Evolutionary conservation across 2,329 filamentous ascomycete species (phyloP).

Genomic region (Aspergillus brasiliensis): DNA sequence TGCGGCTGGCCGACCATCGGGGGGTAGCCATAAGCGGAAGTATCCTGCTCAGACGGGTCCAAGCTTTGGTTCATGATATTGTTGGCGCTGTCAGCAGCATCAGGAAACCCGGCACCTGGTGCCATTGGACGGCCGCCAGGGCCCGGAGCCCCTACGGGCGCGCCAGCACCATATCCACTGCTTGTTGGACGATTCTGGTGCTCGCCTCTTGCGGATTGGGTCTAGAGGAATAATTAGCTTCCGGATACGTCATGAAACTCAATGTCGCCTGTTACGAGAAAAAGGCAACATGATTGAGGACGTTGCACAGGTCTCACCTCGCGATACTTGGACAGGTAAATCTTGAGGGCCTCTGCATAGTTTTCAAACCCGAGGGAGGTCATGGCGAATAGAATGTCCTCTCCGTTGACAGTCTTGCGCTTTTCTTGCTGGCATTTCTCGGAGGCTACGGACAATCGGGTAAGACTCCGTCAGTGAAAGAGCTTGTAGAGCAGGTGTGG

Average conservation of each 20-base stretch:
- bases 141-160: constrained; percentile 39
- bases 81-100: constrained; percentile 45
- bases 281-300: constrained; percentile 3
- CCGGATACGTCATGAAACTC: constrained; percentile 1
- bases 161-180: constrained; percentile 48
- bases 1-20: constrained; percentile 50
- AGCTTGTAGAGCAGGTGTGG: neutral
- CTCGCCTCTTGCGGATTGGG: constrained; percentile 73
- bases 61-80: constrained; percentile 48
- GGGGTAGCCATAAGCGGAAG: constrained; percentile 48
- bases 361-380: constrained; percentile 98
- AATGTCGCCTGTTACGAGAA: constrained; percentile 33
- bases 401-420: constrained; percentile 97
- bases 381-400: constrained; percentile 99
- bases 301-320: constrained; percentile 70
- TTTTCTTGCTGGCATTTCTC: constrained; percentile 99
- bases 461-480: neutral
- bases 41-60: constrained; percentile 49
- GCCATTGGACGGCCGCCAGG: constrained; percentile 35
- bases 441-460: constrained; percentile 60
- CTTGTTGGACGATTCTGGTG: constrained; percentile 61
- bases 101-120: constrained; percentile 36
- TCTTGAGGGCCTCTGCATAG: constrained; percentile 96
- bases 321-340: constrained; percentile 95
- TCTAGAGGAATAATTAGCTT: constrained; percentile 58